Conservation (phyloP, 495 filamentous ascomycete genomes). For the Hypoxylon rickii region DNA sequence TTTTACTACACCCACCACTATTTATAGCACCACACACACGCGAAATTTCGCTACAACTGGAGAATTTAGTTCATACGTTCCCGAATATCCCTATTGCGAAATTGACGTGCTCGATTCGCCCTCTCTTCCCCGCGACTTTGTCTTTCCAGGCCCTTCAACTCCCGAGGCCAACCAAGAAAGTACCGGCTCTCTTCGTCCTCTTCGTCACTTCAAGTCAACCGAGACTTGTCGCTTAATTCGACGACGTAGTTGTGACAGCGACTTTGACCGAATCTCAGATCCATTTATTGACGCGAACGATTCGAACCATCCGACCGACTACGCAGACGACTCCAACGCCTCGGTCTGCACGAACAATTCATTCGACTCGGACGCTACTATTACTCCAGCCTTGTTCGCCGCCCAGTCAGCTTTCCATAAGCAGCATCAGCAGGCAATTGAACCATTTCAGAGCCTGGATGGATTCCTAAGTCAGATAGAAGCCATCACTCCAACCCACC, state of each 20-base stretch:
- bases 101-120: slow-evolving; percentile 1
- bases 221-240: neutral
- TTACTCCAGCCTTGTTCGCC: slow-evolving; percentile 8
- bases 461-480: neutral
- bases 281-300: neutral
- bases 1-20: neutral
- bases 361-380: slow-evolving; percentile 16
- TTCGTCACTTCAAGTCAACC: too few species aligned
- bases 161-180: too few species aligned
- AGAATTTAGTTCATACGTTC: too few species aligned
- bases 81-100: neutral
- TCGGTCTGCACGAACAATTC: slow-evolving; percentile 17
- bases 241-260: neutral
- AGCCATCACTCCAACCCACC: neutral
- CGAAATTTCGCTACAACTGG: too few species aligned
- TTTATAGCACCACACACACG: too few species aligned
- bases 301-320: neutral
- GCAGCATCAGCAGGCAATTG: neutral
- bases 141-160: neutral
- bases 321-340: slow-evolving; percentile 1
- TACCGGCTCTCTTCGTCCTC: too few species aligned
- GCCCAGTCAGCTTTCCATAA: neutral
- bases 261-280: neutral
- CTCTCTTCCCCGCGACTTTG: slow-evolving; percentile 5
- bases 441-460: neutral